These are phyloP conservation scores for Cynanchum wilfordii DNA, from an alignment of 257 asterid genomes.

Conservation along the genomic window DNA sequence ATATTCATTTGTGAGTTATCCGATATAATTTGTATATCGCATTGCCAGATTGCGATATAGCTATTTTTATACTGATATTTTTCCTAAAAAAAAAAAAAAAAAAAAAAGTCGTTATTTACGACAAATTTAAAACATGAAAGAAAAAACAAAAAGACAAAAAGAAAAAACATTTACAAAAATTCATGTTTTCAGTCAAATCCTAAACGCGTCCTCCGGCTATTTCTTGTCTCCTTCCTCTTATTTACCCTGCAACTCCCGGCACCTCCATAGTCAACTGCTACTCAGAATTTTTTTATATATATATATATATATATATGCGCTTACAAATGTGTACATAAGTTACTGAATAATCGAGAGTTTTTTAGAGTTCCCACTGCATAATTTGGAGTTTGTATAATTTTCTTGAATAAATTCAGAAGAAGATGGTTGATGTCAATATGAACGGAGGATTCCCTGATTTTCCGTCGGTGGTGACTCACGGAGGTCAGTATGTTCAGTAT, in stretches of 20 bases:
- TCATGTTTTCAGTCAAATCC: neutral
- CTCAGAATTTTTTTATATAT: neutral
- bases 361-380: neutral
- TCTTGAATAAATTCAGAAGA: neutral
- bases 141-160: no score
- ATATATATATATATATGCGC: neutral
- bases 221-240: constrained; percentile 8
- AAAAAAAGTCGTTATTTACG: no score
- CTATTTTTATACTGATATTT: no score
- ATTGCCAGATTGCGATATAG: no score
- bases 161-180: neutral
- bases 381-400: neutral
- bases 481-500: constrained; percentile 69
- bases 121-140: no score
- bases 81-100: no score
- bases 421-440: constrained; percentile 47
- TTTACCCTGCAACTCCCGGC: constrained; percentile 8
- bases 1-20: no score
- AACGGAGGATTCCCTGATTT: constrained; percentile 55
- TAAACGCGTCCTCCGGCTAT: constrained; percentile 8
- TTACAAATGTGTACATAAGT: neutral
- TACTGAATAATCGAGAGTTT: neutral
- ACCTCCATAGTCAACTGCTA: neutral
- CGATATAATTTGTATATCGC: no score
- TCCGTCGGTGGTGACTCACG: constrained; percentile 62